phyloP scores from a whole-genome alignment of 2,329 filamentous ascomycete genomes.

The Colletotrichum gigasporum region DNA sequence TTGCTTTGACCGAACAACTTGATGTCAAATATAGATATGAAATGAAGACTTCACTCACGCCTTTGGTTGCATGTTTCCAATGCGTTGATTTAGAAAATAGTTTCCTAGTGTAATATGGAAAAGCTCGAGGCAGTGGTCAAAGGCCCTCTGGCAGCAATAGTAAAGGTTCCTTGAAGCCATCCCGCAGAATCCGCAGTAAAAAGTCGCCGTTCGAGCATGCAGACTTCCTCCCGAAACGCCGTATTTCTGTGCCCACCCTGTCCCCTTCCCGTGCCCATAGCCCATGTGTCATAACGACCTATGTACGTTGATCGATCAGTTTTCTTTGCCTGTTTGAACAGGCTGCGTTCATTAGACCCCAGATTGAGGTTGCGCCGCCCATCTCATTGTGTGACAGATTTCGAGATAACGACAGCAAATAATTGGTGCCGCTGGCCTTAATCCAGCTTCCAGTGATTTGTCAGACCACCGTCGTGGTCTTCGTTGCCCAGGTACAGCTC shows the following conservation, averaged over 20 bases:
- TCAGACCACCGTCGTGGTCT: conserved; percentile 77
- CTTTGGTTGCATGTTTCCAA: conserved; percentile 15
- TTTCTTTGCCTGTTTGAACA: conserved; percentile 19
- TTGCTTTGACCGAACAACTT: not conserved
- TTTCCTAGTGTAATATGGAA: conserved; percentile 25
- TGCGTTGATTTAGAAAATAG: conserved; percentile 11
- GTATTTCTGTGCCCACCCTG: conserved; percentile 29
- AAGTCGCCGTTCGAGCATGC: conserved; percentile 28
- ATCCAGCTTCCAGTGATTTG: conserved; percentile 93
- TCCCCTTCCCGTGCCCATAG: conserved; percentile 16
- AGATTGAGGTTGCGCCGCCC: not conserved
- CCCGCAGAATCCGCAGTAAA: conserved; percentile 14
- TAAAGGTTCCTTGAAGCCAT: conserved; percentile 10
- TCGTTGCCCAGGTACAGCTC: conserved; percentile 89
- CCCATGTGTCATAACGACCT: conserved; percentile 28
- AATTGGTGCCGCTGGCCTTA: conserved; percentile 53
- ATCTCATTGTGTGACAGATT: not conserved
- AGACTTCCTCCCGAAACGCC: conserved; percentile 32
- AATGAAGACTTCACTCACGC: no score
- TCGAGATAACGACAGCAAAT: not conserved
- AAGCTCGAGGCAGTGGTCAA: conserved; percentile 8
- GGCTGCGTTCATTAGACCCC: conserved; percentile 16
- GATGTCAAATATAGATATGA: no score
- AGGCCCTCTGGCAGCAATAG: not conserved
- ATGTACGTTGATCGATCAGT: conserved; percentile 29